Evolutionary conservation across 371 early-diverging fungal species (phyloP).

Genomic region (Apophysomyces elegans): DNA sequence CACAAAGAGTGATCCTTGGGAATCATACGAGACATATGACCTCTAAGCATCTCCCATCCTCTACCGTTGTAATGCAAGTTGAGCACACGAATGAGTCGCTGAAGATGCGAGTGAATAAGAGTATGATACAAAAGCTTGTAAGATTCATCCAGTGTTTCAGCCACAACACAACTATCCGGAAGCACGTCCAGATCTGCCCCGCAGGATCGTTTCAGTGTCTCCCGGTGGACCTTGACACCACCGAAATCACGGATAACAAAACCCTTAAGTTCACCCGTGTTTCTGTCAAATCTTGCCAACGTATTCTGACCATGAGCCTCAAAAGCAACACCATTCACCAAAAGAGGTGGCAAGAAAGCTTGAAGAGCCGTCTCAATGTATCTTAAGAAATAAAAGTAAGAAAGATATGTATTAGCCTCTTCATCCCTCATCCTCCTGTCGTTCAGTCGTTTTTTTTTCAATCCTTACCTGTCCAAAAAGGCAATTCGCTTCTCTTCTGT

Average conservation of each 20-base stretch:
- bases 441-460: not conserved
- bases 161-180: constrained; percentile 63
- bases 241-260: constrained; percentile 80
- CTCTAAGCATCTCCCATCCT: constrained; percentile 69
- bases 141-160: constrained; percentile 59
- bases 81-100: constrained; percentile 71
- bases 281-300: constrained; percentile 61
- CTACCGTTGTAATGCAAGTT: constrained; percentile 64
- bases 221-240: constrained; percentile 68
- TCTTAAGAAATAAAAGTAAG: constrained; percentile 14
- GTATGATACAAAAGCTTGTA: constrained; percentile 72
- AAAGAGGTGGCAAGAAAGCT: constrained; percentile 67
- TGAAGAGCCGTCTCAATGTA: constrained; percentile 57
- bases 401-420: no score
- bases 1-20: constrained; percentile 54
- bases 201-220: constrained; percentile 49
- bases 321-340: constrained; percentile 73
- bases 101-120: constrained; percentile 68
- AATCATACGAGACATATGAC: constrained; percentile 48
- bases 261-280: constrained; percentile 61
- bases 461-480: constrained; percentile 53
- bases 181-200: constrained; percentile 58
- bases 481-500: constrained; percentile 53
- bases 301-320: constrained; percentile 79
- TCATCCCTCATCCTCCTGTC: no score